phyloP scores from a whole-genome alignment of 257 asterid genomes.

The Solanum arcanum region DNA sequence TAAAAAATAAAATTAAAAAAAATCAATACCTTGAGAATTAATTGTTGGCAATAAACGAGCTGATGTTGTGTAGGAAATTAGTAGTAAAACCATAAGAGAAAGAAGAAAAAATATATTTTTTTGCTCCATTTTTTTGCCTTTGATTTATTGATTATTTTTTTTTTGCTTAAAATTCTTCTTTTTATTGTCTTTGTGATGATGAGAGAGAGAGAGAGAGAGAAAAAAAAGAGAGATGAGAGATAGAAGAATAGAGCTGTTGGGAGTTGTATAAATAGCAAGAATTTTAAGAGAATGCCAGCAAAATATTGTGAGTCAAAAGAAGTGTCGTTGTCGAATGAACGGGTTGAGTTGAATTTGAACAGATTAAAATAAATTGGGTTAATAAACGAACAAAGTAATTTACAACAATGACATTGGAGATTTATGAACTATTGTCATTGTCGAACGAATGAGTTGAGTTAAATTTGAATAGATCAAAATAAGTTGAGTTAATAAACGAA shows the following conservation, averaged over 20 bases:
- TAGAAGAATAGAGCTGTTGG: neutral
- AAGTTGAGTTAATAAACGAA: too few relatives aligned
- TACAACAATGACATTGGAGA: neutral
- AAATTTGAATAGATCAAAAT: too few relatives aligned
- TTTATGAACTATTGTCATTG: too few relatives aligned
- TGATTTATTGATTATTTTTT: neutral
- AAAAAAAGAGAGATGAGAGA: neutral
- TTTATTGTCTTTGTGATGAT: neutral
- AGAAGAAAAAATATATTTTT: neutral
- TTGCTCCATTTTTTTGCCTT: neutral
- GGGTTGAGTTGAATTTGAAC: neutral
- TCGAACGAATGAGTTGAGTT: too few relatives aligned
- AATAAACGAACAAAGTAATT: neutral
- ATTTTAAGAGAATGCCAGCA: neutral
- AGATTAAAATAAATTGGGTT: neutral
- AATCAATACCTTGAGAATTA: neutral
- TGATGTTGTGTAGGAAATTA: neutral
- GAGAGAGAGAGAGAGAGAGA: neutral
- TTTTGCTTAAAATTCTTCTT: neutral
- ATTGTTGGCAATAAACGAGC: neutral
- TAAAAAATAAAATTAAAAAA: neutral
- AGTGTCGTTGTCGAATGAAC: neutral
- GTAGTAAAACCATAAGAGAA: neutral
- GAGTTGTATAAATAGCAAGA: neutral
- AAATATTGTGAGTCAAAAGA: neutral